These are phyloP conservation scores for Arthroderma sp. DNA, from an alignment of 2,329 filamentous ascomycete species.

Conservation along the genomic window DNA sequence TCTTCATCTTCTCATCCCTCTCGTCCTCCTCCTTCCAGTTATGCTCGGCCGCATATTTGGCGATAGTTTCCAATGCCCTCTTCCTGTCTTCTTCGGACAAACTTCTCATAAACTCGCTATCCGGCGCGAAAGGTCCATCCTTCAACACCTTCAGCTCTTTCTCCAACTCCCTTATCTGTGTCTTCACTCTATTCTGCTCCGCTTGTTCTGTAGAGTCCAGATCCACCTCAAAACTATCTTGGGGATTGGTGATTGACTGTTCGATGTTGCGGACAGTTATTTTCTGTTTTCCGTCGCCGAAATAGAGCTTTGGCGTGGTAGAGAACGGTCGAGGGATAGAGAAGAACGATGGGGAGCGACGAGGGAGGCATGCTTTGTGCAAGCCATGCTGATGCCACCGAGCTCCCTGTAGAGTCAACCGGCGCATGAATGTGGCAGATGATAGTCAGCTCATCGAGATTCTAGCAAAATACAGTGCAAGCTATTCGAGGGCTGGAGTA, in stretches of 20 bases:
- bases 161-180: slow-evolving; percentile 28
- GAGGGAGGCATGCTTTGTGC: slow-evolving; percentile 23
- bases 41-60: slow-evolving; percentile 30
- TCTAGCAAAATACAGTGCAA: slow-evolving; percentile 1
- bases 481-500: not conserved
- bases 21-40: slow-evolving; percentile 15
- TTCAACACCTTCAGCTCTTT: slow-evolving; percentile 30
- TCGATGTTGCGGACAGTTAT: slow-evolving; percentile 35
- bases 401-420: slow-evolving; percentile 32
- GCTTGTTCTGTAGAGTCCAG: slow-evolving; percentile 28
- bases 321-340: slow-evolving; percentile 23
- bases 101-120: slow-evolving; percentile 33
- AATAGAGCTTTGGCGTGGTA: slow-evolving; percentile 21
- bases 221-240: slow-evolving; percentile 24
- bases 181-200: slow-evolving; percentile 27
- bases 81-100: slow-evolving; percentile 32
- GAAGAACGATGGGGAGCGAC: slow-evolving; percentile 12
- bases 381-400: slow-evolving; percentile 34
- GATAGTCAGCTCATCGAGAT: slow-evolving; percentile 24
- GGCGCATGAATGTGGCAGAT: slow-evolving; percentile 31
- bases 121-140: slow-evolving; percentile 33
- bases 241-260: slow-evolving; percentile 28
- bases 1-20: slow-evolving; percentile 4
- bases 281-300: slow-evolving; percentile 25
- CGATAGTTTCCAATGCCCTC: slow-evolving; percentile 33